phyloP scores from a whole-genome alignment of 1,284 basidiomycete genomes.

The Amylostereum chailletii region DNA sequence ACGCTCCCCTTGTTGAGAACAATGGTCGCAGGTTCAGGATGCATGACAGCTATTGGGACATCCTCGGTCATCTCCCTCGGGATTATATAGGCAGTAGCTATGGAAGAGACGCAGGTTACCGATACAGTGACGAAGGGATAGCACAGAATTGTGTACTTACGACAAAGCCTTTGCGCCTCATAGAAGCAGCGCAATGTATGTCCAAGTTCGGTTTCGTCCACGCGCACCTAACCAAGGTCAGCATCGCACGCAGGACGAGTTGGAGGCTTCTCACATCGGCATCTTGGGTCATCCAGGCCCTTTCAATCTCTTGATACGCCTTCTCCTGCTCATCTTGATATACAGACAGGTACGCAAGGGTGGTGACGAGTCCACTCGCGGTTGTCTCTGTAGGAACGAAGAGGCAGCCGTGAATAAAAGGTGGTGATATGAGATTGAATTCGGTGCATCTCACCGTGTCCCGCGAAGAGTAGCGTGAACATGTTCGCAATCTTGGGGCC shows the following conservation, averaged over 20 bases:
- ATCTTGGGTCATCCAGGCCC: neutral
- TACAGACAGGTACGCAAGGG: conserved; percentile 18
- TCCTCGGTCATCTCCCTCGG: conserved; percentile 14
- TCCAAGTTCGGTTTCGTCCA: conserved; percentile 10
- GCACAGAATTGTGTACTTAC: conserved; percentile 10
- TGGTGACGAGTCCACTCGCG: conserved; percentile 15
- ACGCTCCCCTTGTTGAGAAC: conserved; percentile 15
- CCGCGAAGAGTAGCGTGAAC: conserved; percentile 23
- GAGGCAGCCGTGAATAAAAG: too few relatives aligned
- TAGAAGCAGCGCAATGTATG: conserved; percentile 17
- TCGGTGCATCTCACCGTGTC: conserved; percentile 13
- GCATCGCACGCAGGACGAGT: too few relatives aligned
- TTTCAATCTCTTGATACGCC: conserved; percentile 17
- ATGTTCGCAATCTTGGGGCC: conserved; percentile 20
- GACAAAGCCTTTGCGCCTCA: conserved; percentile 17
- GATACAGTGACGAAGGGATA: neutral
- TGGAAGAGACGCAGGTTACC: neutral
- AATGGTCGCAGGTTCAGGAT: conserved; percentile 10
- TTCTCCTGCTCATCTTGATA: conserved; percentile 21
- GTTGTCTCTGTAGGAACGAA: conserved; percentile 12
- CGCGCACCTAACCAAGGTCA: conserved; percentile 3
- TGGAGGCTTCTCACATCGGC: neutral
- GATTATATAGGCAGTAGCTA: conserved; percentile 14
- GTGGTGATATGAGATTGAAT: too few relatives aligned
- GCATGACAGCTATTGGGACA: conserved; percentile 10